Base-by-base conservation (phyloP, 2,329 filamentous ascomycete species). In the Ascochyta koolunga region DNA sequence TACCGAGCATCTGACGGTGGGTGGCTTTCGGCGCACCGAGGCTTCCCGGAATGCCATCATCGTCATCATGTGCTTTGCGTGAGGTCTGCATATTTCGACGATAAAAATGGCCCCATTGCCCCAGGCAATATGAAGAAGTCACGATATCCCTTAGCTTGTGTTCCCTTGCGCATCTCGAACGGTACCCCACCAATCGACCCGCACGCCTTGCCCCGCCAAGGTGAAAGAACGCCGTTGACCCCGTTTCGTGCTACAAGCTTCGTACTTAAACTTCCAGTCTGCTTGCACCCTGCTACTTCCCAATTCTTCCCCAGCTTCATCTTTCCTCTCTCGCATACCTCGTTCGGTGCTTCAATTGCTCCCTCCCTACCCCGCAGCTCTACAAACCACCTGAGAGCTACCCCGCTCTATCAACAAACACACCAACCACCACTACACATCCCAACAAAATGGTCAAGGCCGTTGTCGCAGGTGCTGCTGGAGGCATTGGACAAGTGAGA, bases 401-500 rank as follows among this genome's bases (percentile, higher is more conserved):
- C 61, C 63, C 58, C 61, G 54, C 61, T 56, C 56, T 33, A 31
- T 51, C 31, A 49, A 54, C 42, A 42, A 54, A 39, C 50, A 46
- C 49, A 47, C 21, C 21, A 51, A 51, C 56, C 54, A 53, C 50
- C 43, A 44, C 37, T 32, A 31, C 36, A 54, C 50, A 62, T 42
- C 60, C 58, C 63, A 66, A 66, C 67, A 73, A 68, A 58, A 76
- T 74, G 68, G 72, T 76, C 65, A 76, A 76, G 64, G 74, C 73
- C 49, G 70, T 74, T 62, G 93, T 99, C 82, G 92, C 95, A 80
- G 95, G 95, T 80, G 95, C 93, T 76, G 88, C 93, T 78, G 95
- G 95, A 81, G 95, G 95, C 82, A 99, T 99, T 87, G 95, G 93
- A 79, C 93, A 97, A 88, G 93, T 96, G 76, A 70, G 81, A 38